phyloP scores from a whole-genome alignment of 1,284 basidiomycete genomes.

The Peniophora sp. region DNA sequence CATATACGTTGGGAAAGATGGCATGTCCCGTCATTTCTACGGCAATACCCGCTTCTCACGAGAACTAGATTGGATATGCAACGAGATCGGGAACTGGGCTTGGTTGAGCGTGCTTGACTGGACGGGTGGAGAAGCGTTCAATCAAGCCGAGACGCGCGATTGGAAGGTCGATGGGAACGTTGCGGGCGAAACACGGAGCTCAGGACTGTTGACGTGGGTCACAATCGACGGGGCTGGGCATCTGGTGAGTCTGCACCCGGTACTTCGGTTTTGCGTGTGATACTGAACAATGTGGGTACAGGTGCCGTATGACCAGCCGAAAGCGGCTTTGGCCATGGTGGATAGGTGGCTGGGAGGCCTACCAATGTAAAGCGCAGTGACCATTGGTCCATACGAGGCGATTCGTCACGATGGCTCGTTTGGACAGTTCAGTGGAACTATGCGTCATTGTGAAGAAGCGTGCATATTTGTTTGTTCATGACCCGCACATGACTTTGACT shows the following conservation, averaged over 20 bases:
- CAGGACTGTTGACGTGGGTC: slow-evolving; percentile 57
- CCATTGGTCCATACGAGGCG: too few species aligned
- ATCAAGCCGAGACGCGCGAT: slow-evolving; percentile 39
- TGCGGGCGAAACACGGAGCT: slow-evolving; percentile 58
- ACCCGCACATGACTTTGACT: too few species aligned
- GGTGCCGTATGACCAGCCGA: slow-evolving; percentile 64
- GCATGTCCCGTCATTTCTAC: too few species aligned
- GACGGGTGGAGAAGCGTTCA: slow-evolving; percentile 50
- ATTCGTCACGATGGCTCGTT: too few species aligned
- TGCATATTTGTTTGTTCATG: too few species aligned
- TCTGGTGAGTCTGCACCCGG: slow-evolving; percentile 48
- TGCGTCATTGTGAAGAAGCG: too few species aligned
- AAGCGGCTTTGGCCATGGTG: slow-evolving; percentile 47
- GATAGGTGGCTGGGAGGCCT: slow-evolving; percentile 44
- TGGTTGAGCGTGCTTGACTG: slow-evolving; percentile 74
- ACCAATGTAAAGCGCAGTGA: too few species aligned
- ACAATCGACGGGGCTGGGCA: slow-evolving; percentile 59
- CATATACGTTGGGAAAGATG: slow-evolving; percentile 74
- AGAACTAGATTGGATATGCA: slow-evolving; percentile 74
- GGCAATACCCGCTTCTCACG: too few species aligned
- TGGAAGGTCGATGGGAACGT: slow-evolving; percentile 51
- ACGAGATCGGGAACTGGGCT: slow-evolving; percentile 67
- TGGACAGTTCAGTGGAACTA: too few species aligned
- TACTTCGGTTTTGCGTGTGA: slow-evolving; percentile 12
- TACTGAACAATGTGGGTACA: slow-evolving; percentile 17